These are phyloP conservation scores for Trametes punicea DNA, from an alignment of 768 basidiomycete species.

Conservation along the genomic window DNA sequence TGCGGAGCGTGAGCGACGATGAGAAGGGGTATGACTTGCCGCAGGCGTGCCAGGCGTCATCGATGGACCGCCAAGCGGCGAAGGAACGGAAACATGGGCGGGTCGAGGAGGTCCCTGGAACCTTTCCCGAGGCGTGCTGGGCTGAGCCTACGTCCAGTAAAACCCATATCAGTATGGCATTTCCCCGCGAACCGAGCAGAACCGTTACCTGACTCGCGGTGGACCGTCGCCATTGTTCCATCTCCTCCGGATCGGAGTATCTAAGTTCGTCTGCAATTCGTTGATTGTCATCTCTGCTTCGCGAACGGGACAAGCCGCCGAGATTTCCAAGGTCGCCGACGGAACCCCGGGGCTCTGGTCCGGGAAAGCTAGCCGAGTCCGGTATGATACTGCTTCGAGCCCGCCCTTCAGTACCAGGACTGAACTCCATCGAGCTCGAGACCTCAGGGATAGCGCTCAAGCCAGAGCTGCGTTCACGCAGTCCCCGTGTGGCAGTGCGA, in stretches of 20 bases:
- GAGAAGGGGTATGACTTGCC: background rate
- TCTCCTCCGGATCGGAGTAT: slow-evolving; percentile 22
- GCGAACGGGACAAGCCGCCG: background rate
- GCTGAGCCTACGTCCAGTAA: slow-evolving; percentile 2
- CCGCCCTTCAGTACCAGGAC: slow-evolving; percentile 21
- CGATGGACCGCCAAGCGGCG: slow-evolving; percentile 11
- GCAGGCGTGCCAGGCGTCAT: background rate
- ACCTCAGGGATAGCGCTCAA: slow-evolving; percentile 28
- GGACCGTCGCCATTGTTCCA: slow-evolving; percentile 22
- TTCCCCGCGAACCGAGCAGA: background rate
- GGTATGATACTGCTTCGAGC: slow-evolving; percentile 16
- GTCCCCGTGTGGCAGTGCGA: slow-evolving; percentile 3
- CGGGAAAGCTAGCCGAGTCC: slow-evolving; percentile 19
- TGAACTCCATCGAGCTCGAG: slow-evolving; percentile 26
- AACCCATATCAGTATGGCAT: background rate
- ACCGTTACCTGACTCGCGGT: slow-evolving; percentile 15
- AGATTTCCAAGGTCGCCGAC: background rate
- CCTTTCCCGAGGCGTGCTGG: slow-evolving; percentile 12
- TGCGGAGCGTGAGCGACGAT: slow-evolving; percentile 15
- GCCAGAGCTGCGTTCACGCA: slow-evolving; percentile 16
- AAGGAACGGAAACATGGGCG: slow-evolving; percentile 10
- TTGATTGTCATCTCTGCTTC: slow-evolving; percentile 11
- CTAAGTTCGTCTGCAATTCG: slow-evolving; percentile 21
- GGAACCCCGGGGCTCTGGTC: background rate
- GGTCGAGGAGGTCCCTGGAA: slow-evolving; percentile 10